A percentile compares a stretch with the other conserved stretches of the same genome.
phyloP scores from a whole-genome alignment of 345 rosid species.

The Salix purpurea region DNA sequence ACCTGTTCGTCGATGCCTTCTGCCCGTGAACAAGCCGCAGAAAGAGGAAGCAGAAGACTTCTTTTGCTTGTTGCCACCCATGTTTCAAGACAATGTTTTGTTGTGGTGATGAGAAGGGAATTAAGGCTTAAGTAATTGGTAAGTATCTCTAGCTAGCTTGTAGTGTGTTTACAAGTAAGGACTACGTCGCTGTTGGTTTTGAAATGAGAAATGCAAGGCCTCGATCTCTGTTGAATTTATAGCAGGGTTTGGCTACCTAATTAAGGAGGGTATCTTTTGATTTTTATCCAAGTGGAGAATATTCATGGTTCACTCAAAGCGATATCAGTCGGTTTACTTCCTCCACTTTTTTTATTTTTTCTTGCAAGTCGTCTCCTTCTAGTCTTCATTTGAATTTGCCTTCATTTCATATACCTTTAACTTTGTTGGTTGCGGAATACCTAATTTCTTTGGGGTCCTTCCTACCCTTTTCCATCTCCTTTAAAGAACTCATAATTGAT shows the following conservation, averaged over 20 bases:
- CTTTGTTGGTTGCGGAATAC: too few relatives aligned
- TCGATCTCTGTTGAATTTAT: not conserved
- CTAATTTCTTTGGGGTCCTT: too few relatives aligned
- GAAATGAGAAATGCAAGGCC: not conserved
- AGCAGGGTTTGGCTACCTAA: not conserved
- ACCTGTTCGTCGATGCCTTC: constrained; percentile 26
- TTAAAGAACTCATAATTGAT: too few relatives aligned
- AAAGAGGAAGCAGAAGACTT: constrained; percentile 17
- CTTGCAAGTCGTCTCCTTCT: too few relatives aligned
- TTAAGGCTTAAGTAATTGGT: not conserved
- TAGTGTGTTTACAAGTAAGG: not conserved
- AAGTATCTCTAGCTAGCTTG: too few relatives aligned
- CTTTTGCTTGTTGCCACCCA: constrained; percentile 39
- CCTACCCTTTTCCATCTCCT: too few relatives aligned
- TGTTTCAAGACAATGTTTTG: too few relatives aligned
- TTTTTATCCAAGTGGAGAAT: too few relatives aligned
- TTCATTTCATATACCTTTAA: too few relatives aligned
- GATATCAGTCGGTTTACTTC: too few relatives aligned
- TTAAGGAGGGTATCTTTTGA: not conserved
- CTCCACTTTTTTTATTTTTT: too few relatives aligned
- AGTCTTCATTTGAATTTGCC: not conserved
- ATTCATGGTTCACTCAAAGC: too few relatives aligned
- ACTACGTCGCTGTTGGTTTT: not conserved
- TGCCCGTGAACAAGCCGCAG: constrained; percentile 35
- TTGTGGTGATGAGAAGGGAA: not conserved